Base-by-base conservation (phyloP, 2,329 filamentous ascomycete genomes). In the Pseudopithomyces chartarum region DNA sequence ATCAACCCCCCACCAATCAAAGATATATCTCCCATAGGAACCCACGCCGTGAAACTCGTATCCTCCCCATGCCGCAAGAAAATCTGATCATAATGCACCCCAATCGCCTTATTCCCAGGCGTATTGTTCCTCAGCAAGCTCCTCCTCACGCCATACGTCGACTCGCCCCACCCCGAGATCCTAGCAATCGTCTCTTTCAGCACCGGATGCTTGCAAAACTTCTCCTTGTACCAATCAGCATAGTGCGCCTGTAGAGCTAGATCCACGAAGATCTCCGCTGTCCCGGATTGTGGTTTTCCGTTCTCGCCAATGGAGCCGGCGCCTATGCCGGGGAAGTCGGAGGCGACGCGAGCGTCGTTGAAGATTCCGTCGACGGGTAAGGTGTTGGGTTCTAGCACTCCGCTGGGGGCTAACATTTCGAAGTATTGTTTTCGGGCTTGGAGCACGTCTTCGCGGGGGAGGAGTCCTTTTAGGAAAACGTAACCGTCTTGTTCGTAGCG, bases 51-150 rank as follows among this genome's bases (percentile, higher is more conserved):
- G 0, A 86, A 71, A 29, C 78, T 80, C 0, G 82, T 84, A 1
- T 81, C 79, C 48, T 85, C 83, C 1, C 84, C 84, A 63, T 85
- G 67, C 1, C 83, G 69, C 46, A 86, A 67, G 62, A 86, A 86
- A 20, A 82, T 85, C 70, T 86, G 83, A 62, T 87, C 84, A 61
- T 86, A 86, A 58, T 87, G 84, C 2, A 87, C 84, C 0, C 84
- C 84, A 57, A 85, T 86, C 0, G 84, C 82, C 59, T 83, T 82
- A 47, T 82, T 84, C 0, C 79, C 79, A 0, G 84, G 84, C 0
- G 81, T 82, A 60, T 85, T 86, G 59, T 86, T 86, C 36, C 84
- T 73, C 51, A 87, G 67, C 11, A 86, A 66, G 1, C 82, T 84
- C 32, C 84, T 73, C 7, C 77, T 71, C 3, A 84, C 71, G 6